Conservation (phyloP, 73 alveolate genomes). For the Paramecium biaurelia region DNA sequence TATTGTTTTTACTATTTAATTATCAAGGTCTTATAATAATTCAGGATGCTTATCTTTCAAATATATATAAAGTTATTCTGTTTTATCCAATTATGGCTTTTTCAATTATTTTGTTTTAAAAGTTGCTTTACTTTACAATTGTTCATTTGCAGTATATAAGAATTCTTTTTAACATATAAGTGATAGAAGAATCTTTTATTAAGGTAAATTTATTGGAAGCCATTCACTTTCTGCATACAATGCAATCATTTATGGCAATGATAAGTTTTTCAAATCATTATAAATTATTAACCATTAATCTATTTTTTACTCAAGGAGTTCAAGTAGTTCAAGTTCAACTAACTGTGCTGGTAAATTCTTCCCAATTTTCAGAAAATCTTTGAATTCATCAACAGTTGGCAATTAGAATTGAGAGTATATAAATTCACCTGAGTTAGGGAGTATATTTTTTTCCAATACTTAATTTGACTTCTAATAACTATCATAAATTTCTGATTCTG, state of each 20-base stretch:
- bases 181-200: neutral
- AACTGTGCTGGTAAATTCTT: constrained; percentile 3
- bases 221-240: constrained; percentile 8
- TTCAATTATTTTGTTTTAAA: neutral
- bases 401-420: neutral
- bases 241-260: neutral
- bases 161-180: neutral
- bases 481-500: neutral
- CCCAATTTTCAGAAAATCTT: constrained; percentile 3
- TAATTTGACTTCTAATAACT: neutral
- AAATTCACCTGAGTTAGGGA: neutral
- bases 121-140: neutral
- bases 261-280: neutral
- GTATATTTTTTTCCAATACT: neutral
- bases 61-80: neutral
- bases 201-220: neutral
- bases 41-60: neutral
- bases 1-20: neutral
- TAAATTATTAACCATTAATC: neutral
- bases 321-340: constrained; percentile 15
- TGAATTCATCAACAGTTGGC: constrained; percentile 17
- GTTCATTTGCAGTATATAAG: neutral
- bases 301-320: neutral
- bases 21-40: neutral
- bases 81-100: neutral